Evolutionary conservation across 257 asterid genomes (phyloP), one percentile per base, ranked within the genome.

Genomic region (Salvia hispanica): DNA sequence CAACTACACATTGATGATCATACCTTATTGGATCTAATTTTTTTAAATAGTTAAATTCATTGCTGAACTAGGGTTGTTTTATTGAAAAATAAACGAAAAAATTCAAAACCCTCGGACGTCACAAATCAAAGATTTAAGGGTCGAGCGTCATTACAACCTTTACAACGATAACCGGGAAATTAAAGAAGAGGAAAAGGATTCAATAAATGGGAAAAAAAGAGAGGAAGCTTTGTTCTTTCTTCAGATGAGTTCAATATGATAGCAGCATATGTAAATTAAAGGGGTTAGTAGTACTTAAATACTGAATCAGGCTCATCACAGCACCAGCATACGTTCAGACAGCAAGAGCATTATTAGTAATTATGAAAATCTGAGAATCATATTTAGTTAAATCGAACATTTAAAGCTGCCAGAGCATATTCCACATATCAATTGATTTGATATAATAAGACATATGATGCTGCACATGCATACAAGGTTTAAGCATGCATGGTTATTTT

Each of bases 361-460:
- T 37, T 4, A 39, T 53, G 58, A 53, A 9, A 53, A 53, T 11
- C 3, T 50, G 36, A 52, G n/a, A 18, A 21, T 25, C 11, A 53
- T 21, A 53, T 15, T 7, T 8, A 53, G 14, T 48, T 6, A 56
- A 33, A 12, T 31, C 8, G 34, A 5, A 13, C 4, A 56, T n/a
- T 16, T 28, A 56, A 56, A 56, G 61, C 21, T 56, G 61, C 42
- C 61, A 56, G 9, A 56, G 33, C 44, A 33, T 11, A 12, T 56
- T 25, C 31, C 31, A 2, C 31, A 31, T 9, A 56, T 16, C 12
- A 7, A 0, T 37, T 36, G 36, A 14, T 7, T 58, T 58, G 47
- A 36, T 14, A 18, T 57, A 31, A 57, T 10, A 12, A 59, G 34
- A 2, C 33, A 59, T 39, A 59, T 40, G 50, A 59, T 59, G 51